Evolutionary conservation across 164 flowering plant species (phyloP), one percentile per base, ranked within the genome.

Genomic region (Pachysandra terminalis): DNA sequence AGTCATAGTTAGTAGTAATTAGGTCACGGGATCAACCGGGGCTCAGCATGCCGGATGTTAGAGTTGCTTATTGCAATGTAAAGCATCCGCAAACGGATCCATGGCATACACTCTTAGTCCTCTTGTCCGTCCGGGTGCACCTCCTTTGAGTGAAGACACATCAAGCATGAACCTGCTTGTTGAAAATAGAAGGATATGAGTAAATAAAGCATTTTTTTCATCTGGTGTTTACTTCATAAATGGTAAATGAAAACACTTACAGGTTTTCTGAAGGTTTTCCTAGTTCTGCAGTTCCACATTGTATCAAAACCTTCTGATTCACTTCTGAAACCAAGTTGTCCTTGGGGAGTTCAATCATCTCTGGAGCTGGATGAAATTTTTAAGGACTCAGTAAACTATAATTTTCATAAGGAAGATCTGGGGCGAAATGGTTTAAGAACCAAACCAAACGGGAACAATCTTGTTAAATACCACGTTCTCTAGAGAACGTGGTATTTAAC

Each of bases 111-210:
- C 41, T 51, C 82, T 77, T 24, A 94, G 73, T 48, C 96, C 97
- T 77, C 97, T 82, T 41, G 97, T 90, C 77, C 96, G 84, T 22
- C 92, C 91, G 5, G 96, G 98, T 17, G 96, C 92, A 21, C 98
- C 97, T 53, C 96, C 97, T 74, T 83, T 87, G n/a, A 89, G 75
- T 3, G 86, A 81, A 62, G 94, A 86, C 21, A 83, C 80, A 71
- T 91, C 96, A 74, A 95, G 77, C 60, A 81, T 78, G 75, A 85
- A 78, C 82, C 97, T 94, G 84, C 68, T 73, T 28, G 56, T 73
- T 28, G 56, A 56, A 35, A 66, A 48, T 41, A 22, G 61, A 7
- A 48, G n/a, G 23, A 21, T 1, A 66, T 55, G 24, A 3, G 54
- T n/a, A 19, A 19, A 27, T 19, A 45, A 51, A 45, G 51, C 51